Evolutionary conservation across 257 asterid species (phyloP), one percentile per base, ranked within the genome.

Genomic region (Marsdenia floribunda): DNA sequence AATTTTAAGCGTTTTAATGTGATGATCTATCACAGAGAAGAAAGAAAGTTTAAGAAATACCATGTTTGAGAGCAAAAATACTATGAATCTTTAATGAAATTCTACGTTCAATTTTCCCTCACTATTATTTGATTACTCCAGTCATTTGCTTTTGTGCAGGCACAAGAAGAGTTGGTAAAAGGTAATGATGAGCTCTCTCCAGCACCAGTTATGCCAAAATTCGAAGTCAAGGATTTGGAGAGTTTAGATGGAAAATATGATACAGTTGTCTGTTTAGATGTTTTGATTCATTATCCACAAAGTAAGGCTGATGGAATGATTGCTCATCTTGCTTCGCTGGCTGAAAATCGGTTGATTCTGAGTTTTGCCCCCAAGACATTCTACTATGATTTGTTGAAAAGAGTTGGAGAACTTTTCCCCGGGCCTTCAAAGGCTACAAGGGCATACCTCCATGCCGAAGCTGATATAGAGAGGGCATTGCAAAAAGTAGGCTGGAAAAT

Each of bases 381-480:
- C 60, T 95, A 90, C 80, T 95, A 95, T 71, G 86, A 76, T 85
- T 72, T 89, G 55, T 83, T 95, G 78, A 95, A 95, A 83, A 90
- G 99, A 77, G 81, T 95, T 1, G 98, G 99, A 9, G 99, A 95
- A 83, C 77, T 95, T 79, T 93, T 93, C 75, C 98, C 94, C 4
- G 98, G 98, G n/a, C 96, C 98, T 68, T 93, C 98, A 37, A 93
- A 93, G 88, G 97, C 97, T 18, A 93, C 98, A 50, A 83, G 98
- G 80, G 97, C 97, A 0, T 93, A 93, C 81, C 96, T 93, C 52
- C 98, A 93, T 73, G 87, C 98, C 1, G 98, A 90, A 76, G 89
- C 92, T 55, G 97, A 93, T 80, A 85, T 91, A 5, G 97, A 90
- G 88, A 87, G 86, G 73, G 97, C 97, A 11, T 78, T 93, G 86